phyloP scores from a whole-genome alignment of 169 alveolate genomes.

The Plasmodium gallinaceum region DNA sequence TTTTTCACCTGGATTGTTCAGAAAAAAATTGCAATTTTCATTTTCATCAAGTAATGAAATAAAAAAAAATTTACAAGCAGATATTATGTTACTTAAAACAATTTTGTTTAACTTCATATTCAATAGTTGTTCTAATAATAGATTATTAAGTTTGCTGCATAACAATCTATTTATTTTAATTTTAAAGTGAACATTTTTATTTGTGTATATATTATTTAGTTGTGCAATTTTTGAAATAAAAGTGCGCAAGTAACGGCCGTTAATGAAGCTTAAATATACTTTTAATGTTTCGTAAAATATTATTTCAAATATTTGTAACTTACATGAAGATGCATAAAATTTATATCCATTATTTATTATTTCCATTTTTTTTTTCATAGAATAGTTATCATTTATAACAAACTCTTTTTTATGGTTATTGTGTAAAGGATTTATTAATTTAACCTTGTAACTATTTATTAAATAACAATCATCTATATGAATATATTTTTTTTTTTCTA shows the following conservation, averaged over 20 bases:
- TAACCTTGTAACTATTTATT: conserved; percentile 45
- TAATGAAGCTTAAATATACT: conserved; percentile 26
- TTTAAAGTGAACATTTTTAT: conserved; percentile 39
- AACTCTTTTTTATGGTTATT: neutral
- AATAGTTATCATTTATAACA: conserved; percentile 17
- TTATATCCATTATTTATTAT: conserved; percentile 59
- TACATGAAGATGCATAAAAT: conserved; percentile 37
- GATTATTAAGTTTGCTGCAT: conserved; percentile 17
- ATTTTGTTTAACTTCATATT: conserved; percentile 29
- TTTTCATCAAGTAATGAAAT: conserved; percentile 48
- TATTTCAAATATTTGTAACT: conserved; percentile 13
- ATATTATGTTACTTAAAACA: conserved; percentile 9
- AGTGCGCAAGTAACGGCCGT: conserved; percentile 28
- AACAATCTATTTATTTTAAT: conserved; percentile 30
- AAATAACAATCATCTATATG: conserved; percentile 60
- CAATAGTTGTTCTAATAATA: conserved; percentile 20
- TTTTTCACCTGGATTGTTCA: neutral
- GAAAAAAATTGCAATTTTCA: neutral
- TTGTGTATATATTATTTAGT: conserved; percentile 43
- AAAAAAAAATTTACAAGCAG: conserved; percentile 69
- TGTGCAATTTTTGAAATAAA: conserved; percentile 55
- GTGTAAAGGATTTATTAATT: conserved; percentile 45
- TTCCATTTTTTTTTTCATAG: conserved; percentile 22
- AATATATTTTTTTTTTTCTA: conserved; percentile 70
- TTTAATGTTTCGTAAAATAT: conserved; percentile 39